These are phyloP conservation scores for Capsicum baccatum DNA, from an alignment of 257 asterid genomes.

Conservation along the genomic window DNA sequence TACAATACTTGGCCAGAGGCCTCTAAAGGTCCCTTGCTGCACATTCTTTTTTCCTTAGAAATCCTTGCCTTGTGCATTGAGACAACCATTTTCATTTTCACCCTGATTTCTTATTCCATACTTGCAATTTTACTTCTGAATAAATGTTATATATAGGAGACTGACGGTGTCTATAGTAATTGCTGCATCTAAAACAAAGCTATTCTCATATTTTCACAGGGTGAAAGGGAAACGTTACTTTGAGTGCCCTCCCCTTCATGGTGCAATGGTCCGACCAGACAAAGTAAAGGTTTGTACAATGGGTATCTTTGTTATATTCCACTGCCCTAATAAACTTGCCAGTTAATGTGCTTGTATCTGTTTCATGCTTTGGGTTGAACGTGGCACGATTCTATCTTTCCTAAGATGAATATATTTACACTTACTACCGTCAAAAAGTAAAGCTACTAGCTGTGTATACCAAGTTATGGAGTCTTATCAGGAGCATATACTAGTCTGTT, in stretches of 20 bases:
- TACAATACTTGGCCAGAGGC: neutral
- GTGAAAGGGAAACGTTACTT: conserved; percentile 91
- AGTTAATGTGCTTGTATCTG: conserved; percentile 12
- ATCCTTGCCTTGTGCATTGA: conserved; percentile 7
- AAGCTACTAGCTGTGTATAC: neutral
- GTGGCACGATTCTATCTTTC: neutral
- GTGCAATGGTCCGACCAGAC: conserved; percentile 91
- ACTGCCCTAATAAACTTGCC: neutral
- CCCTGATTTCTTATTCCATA: neutral
- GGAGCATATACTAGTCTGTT: neutral
- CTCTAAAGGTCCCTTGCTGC: neutral
- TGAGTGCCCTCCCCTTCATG: conserved; percentile 84
- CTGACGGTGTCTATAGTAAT: neutral
- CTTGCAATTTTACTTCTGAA: neutral
- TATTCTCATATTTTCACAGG: conserved; percentile 47
- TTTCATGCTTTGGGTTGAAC: neutral
- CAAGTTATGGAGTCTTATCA: neutral
- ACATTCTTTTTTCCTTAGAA: neutral
- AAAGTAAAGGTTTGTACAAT: conserved; percentile 73
- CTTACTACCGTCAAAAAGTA: neutral
- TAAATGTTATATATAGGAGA: neutral
- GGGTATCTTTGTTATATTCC: conserved; percentile 14
- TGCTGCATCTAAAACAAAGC: neutral
- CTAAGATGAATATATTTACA: neutral
- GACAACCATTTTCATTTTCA: neutral